Base-by-base conservation (phyloP, 441 rosid species). In the Populus tomentosa region DNA sequence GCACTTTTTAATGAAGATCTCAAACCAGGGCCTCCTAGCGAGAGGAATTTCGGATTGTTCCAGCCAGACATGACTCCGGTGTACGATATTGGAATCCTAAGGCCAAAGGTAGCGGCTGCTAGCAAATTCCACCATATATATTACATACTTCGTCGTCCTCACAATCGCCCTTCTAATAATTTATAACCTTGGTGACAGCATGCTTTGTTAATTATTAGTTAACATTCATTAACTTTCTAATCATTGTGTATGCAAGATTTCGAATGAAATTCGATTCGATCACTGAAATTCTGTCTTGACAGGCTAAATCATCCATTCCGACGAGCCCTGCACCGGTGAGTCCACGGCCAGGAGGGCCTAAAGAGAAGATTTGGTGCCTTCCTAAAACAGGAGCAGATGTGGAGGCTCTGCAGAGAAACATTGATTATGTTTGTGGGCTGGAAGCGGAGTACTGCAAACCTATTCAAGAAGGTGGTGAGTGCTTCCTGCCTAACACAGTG, bases 1-100 rank as follows among this genome's bases (percentile, higher is more conserved):
- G 90, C 91, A 0, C 89, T 94, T 18, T 94, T 94, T 78, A 89
- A 94, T 23, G 97, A 94, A 72, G 72, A 94, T 81, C 89, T 90
- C 69, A 94, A 94, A 86, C 80, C 88, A 0, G 97, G 98, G 4
- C 94, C 98, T 1, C 76, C 85, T 0, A 80, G 83, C 9, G 97
- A 94, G 84, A 80, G 92, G 74, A 89, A 91, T 46, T 94, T 92
- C 74, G 95, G 97, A 0, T 80, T 92, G 42, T 92, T 94, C 87
- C 70, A 70, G 59, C 88, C 94, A 0, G 89, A 94, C 75, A 63
- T 94, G 88, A 86, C 87, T 0, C 97, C 95, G 2, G 91, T 85
- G 21, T 94, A 94, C 7, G 86, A 94, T 20, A 78, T 88, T 18
- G 97, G 98, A 72, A 85, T 86, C 84, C 86, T 83, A 38, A 86